Conservation (phyloP, 805 yeast genomes). For the Diddensiella santjacobensis region DNA sequence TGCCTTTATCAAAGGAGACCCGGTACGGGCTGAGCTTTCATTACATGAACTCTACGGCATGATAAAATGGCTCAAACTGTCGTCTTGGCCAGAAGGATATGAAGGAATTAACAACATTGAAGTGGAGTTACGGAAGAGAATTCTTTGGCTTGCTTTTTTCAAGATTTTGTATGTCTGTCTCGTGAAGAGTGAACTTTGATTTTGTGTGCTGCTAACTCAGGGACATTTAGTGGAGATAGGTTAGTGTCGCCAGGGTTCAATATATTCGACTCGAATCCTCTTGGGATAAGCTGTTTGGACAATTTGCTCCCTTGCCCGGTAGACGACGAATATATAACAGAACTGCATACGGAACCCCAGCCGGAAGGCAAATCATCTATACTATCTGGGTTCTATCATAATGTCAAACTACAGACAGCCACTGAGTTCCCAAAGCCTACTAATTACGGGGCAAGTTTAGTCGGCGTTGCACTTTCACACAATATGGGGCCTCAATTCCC, state of each 20-base stretch:
- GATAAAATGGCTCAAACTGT: background rate
- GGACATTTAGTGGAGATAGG: conserved; percentile 2
- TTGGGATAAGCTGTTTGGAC: conserved; percentile 6
- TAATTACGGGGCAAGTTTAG: too few species aligned
- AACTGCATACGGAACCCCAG: conserved; percentile 45
- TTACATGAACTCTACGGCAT: background rate
- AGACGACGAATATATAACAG: conserved; percentile 78
- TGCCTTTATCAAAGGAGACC: background rate
- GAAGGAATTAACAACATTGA: conserved; percentile 12
- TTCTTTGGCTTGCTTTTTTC: conserved; percentile 15
- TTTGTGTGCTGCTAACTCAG: background rate
- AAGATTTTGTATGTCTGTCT: background rate
- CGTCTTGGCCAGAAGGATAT: conserved; percentile 10
- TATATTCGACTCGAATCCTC: conserved; percentile 1
- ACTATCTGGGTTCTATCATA: conserved; percentile 10
- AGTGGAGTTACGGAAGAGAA: conserved; percentile 16
- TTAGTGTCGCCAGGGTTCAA: background rate
- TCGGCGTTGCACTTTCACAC: background rate
- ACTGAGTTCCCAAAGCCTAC: conserved; percentile 10
- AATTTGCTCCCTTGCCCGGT: conserved; percentile 58
- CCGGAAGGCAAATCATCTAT: conserved; percentile 36
- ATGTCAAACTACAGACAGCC: conserved; percentile 7
- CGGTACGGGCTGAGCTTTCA: background rate
- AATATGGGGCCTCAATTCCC: background rate
- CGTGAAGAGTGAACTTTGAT: background rate